Evolutionary conservation across 2,329 filamentous ascomycete genomes (phyloP).

Genomic region (Emmonsiellopsis sp.): DNA sequence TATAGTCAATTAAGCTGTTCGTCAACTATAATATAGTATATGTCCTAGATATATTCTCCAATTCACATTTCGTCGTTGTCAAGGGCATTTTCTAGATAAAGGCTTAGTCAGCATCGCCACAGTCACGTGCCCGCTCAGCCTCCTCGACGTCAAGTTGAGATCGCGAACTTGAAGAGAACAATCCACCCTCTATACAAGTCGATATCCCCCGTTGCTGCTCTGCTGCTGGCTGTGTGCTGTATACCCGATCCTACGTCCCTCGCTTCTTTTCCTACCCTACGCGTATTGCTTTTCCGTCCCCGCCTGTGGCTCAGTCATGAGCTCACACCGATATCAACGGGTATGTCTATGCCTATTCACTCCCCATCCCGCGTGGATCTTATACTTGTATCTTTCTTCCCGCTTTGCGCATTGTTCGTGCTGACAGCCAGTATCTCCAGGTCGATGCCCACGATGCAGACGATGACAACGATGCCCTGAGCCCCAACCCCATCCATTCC

Average conservation of each 20-base stretch:
- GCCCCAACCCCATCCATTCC: slow-evolving; percentile 24
- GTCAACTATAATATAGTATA: too few species aligned
- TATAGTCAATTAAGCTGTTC: too few species aligned
- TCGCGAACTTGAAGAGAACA: too few species aligned
- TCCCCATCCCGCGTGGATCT: slow-evolving; percentile 5
- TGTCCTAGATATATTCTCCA: too few species aligned
- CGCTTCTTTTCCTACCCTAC: slow-evolving; percentile 12
- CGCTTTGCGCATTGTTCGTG: not conserved
- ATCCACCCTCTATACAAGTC: too few species aligned
- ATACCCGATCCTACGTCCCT: not conserved
- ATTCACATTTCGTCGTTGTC: too few species aligned
- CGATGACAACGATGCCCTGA: slow-evolving; percentile 24
- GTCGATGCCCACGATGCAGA: slow-evolving; percentile 35
- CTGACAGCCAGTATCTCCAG: slow-evolving; percentile 18
- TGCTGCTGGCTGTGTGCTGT: not conserved
- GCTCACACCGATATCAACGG: slow-evolving; percentile 41
- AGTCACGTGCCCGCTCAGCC: too few species aligned
- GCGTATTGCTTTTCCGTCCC: slow-evolving; percentile 8
- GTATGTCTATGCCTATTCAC: slow-evolving; percentile 25
- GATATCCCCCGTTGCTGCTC: not conserved
- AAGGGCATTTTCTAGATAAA: too few species aligned
- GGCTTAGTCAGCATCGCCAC: too few species aligned
- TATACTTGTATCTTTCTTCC: not conserved
- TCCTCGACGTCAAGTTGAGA: too few species aligned
- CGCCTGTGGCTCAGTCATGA: slow-evolving; percentile 28